phyloP scores from a whole-genome alignment of 306 rosid species.

The Betula pendula region DNA sequence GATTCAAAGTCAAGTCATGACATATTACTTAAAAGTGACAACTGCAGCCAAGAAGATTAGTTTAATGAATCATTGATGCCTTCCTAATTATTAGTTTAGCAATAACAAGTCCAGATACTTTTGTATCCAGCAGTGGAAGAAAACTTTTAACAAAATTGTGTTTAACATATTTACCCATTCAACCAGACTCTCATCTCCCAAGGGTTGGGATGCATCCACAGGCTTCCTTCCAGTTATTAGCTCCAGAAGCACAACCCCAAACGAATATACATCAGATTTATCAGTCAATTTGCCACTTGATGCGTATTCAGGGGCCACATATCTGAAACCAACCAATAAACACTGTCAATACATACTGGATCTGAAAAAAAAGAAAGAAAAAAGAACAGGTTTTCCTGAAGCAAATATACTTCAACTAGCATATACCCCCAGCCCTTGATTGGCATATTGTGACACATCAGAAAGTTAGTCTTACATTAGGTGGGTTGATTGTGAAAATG shows the following conservation, averaged over 20 bases:
- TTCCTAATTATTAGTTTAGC: background rate
- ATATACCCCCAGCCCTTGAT: background rate
- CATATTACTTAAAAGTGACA: background rate
- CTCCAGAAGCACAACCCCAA: constrained; percentile 91
- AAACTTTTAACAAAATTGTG: constrained; percentile 7
- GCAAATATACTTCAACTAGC: background rate
- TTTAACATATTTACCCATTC: constrained; percentile 73
- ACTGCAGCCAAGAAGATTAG: background rate
- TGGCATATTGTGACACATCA: background rate
- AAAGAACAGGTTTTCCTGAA: background rate
- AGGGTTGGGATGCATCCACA: constrained; percentile 75
- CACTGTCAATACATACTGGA: background rate
- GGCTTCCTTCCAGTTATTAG: constrained; percentile 91
- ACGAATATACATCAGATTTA: constrained; percentile 86
- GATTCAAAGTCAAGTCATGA: background rate
- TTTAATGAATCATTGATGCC: background rate
- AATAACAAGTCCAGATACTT: constrained; percentile 1
- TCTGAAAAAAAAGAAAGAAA: background rate
- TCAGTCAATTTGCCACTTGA: constrained; percentile 92
- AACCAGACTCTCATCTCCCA: constrained; percentile 88
- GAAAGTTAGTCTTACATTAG: too few relatives aligned
- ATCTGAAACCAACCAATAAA: constrained; percentile 42
- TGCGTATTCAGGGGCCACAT: constrained; percentile 95
- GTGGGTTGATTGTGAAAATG: too few relatives aligned
- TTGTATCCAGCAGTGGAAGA: constrained; percentile 1